Base-by-base conservation (phyloP, 345 rosid species). In the Aurinia saxatilis region DNA sequence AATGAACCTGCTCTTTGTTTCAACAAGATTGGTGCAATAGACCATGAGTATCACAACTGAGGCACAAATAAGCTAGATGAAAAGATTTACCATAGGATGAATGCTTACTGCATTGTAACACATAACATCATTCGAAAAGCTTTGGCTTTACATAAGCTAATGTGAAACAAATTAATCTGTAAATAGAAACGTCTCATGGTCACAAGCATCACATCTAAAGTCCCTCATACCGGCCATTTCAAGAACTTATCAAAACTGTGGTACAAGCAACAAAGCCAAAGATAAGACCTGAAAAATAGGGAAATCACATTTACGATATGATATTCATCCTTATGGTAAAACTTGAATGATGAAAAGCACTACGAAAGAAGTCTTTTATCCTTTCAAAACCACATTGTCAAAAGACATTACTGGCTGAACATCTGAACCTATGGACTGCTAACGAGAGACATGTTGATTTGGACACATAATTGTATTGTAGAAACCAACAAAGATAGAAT, bases 21-120 rank as follows among this genome's bases (percentile, higher is more conserved):
- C n/a, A n/a, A n/a, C n/a, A n/a, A 64, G 29, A 65, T 45, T 82
- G 57, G 57, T 71, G 57, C 66, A 36, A 60, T 82, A 78, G 65
- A 73, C 73, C 4, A 27, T 21, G 25, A 27, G 31, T 6, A 27
- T 27, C 31, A 27, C 6, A 27, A 27, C 31, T 49, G 42, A 70
- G 38, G 34, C 34, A 6, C 70, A 33, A 77, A 65, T 63, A 84
- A 57, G 36, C 71, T 36, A 67, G 66, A 70, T 58, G 62, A 1
- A 2, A 4, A 21, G 25, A 21, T 21, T 21, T 21, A 21, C 25
- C 25, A 21, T 1, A 21, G 25, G 25, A 21, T 74, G 33, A 21
- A 56, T 25, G 15, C 17, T 12, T 45, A 33, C 10, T 59, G 37
- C 18, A 13, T 21, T 27, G 49, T 40, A 45, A 6, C 42, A 18